Conservation (phyloP, 2,329 filamentous ascomycete genomes). For the Penicillium sp. region DNA sequence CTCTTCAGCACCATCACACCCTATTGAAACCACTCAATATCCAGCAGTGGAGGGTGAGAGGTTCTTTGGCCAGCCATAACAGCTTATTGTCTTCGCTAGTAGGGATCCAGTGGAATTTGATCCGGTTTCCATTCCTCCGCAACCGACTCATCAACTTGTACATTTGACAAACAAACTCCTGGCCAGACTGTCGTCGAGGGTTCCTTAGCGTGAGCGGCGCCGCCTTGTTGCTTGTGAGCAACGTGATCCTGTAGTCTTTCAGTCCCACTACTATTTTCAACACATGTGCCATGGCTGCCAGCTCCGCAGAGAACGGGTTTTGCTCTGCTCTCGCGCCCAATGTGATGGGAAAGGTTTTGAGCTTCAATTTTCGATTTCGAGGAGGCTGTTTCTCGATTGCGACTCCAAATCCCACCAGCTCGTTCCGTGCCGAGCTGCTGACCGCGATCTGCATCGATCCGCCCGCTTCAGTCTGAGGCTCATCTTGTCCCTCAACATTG, state of each 20-base stretch:
- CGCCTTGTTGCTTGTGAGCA: conserved; percentile 25
- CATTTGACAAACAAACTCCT: conserved; percentile 19
- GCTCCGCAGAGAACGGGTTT: conserved; percentile 23
- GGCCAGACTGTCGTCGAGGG: too few species aligned
- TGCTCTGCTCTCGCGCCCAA: conserved; percentile 22
- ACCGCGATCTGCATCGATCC: too few species aligned
- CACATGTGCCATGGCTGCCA: conserved; percentile 23
- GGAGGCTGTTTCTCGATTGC: conserved; percentile 32
- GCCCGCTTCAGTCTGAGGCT: too few species aligned
- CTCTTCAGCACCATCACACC: too few species aligned
- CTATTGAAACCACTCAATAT: too few species aligned
- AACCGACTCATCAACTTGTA: conserved; percentile 24
- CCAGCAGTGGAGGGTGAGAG: too few species aligned
- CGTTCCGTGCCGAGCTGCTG: too few species aligned
- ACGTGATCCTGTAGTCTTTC: conserved; percentile 18
- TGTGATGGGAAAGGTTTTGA: conserved; percentile 19
- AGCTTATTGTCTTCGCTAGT: conserved; percentile 16
- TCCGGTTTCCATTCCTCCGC: conserved; percentile 18
- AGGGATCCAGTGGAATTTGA: conserved; percentile 19
- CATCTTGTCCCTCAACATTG: too few species aligned
- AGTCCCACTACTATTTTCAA: conserved; percentile 16
- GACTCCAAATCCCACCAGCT: conserved; percentile 18
- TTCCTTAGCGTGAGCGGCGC: conserved; percentile 21
- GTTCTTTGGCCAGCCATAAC: conserved; percentile 19
- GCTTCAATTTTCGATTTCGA: conserved; percentile 18